These are phyloP conservation scores for Aspergillus intermedius DNA, from an alignment of 2,329 filamentous ascomycete genomes.

Conservation along the genomic window DNA sequence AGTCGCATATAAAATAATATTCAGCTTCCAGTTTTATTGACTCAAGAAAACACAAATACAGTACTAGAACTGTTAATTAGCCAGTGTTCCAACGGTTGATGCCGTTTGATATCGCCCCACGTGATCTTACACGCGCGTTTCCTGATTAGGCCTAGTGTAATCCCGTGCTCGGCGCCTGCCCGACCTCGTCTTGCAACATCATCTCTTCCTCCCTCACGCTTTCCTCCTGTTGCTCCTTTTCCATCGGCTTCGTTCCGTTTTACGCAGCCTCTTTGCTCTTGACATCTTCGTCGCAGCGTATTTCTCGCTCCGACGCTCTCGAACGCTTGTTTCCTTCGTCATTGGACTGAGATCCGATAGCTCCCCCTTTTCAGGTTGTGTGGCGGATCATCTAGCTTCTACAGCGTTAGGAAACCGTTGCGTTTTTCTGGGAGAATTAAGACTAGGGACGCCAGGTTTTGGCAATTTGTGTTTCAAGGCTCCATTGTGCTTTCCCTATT, in stretches of 20 bases:
- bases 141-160: conserved; percentile 16
- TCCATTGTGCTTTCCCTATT: conserved; percentile 14
- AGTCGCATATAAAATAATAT: not conserved
- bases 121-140: conserved; percentile 7
- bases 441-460: conserved; percentile 5
- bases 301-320: not conserved
- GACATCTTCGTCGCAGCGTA: not conserved
- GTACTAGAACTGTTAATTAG: not conserved
- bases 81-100: not conserved
- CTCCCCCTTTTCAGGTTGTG: not conserved
- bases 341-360: not conserved
- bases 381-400: not conserved
- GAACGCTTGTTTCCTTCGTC: not conserved
- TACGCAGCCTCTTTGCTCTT: conserved; percentile 4
- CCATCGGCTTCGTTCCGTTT: conserved; percentile 7
- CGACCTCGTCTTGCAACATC: conserved; percentile 17
- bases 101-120: conserved; percentile 2
- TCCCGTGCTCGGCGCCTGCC: conserved; percentile 13
- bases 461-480: conserved; percentile 9
- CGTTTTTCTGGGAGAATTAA: conserved; percentile 9
- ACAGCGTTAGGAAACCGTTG: conserved; percentile 2
- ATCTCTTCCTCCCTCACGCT: conserved; percentile 14
- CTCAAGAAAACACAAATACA: not conserved
- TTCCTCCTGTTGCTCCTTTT: not conserved
- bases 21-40: not conserved